Conservation (phyloP, 2,329 filamentous ascomycete species). For the Pseudogymnoascus sp. region DNA sequence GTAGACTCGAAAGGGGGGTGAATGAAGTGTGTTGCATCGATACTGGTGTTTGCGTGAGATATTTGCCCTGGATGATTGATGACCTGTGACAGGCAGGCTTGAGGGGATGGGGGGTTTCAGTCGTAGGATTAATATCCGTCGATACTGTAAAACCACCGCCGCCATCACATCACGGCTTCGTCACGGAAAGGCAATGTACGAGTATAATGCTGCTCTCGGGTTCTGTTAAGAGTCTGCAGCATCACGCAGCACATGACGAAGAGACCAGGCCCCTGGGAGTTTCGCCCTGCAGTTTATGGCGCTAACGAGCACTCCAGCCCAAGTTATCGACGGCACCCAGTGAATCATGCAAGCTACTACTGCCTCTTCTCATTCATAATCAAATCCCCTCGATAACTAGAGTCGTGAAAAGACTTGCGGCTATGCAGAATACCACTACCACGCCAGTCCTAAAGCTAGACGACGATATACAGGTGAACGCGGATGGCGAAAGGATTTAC, state of each 20-base stretch:
- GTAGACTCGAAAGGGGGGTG: background rate
- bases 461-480: background rate
- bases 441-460: background rate
- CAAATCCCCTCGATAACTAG: background rate
- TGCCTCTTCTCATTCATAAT: background rate
- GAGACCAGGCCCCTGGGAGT: too few species aligned
- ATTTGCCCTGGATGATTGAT: background rate
- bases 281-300: too few species aligned
- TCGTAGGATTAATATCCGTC: too few species aligned
- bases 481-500: background rate
- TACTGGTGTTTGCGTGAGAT: background rate
- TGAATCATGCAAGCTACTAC: too few species aligned
- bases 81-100: background rate
- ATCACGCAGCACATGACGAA: too few species aligned
- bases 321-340: too few species aligned
- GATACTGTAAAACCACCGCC: too few species aligned
- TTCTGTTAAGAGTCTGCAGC: too few species aligned
- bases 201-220: too few species aligned
- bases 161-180: too few species aligned
- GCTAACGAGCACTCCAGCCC: too few species aligned
- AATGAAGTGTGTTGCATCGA: background rate
- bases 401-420: background rate
- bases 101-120: background rate
- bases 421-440: background rate
- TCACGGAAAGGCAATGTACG: too few species aligned